Percentiles rank a stretch among this genome's conserved stretches.
Evolutionary conservation across 148 eudicot genomes (phyloP).

Genomic region (Tetragonia tetragonoides): DNA sequence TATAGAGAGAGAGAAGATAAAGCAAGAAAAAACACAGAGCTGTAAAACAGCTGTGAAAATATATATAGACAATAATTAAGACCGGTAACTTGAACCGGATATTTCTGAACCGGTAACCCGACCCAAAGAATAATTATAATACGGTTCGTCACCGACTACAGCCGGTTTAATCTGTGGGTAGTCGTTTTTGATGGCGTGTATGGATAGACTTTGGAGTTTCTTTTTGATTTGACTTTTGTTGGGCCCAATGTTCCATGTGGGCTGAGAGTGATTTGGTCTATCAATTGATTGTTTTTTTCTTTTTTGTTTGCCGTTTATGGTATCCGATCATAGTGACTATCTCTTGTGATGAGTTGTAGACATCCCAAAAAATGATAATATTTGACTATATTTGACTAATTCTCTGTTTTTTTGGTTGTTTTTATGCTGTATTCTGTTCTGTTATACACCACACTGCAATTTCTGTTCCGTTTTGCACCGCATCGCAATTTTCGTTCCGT

Average conservation of each 20-base stretch:
- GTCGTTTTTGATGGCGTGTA: conserved; percentile 36
- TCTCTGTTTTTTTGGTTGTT: too few species aligned
- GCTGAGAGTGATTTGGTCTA: conserved; percentile 11
- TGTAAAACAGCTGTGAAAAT: background rate
- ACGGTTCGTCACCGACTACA: background rate
- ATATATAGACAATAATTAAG: conserved; percentile 12
- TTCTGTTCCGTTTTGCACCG: too few species aligned
- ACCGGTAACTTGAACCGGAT: conserved; percentile 14
- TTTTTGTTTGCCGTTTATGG: too few species aligned
- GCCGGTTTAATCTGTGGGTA: conserved; percentile 15
- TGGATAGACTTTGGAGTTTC: conserved; percentile 27
- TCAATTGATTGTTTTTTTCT: background rate
- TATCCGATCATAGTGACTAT: too few species aligned
- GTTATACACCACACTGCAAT: too few species aligned
- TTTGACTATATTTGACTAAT: too few species aligned
- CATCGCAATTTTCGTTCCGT: too few species aligned
- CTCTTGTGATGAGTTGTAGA: too few species aligned
- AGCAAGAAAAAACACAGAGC: background rate
- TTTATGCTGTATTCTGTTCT: too few species aligned
- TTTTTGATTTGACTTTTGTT: conserved; percentile 9
- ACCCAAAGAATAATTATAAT: background rate
- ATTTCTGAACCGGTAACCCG: conserved; percentile 11
- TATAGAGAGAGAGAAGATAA: conserved; percentile 4
- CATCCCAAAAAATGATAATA: too few species aligned
- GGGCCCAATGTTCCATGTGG: conserved; percentile 29